Evolutionary conservation across 352 stramenopile species (phyloP), one percentile per base, ranked within the genome.

Genomic region (Chrysophaeum taylorii): DNA sequence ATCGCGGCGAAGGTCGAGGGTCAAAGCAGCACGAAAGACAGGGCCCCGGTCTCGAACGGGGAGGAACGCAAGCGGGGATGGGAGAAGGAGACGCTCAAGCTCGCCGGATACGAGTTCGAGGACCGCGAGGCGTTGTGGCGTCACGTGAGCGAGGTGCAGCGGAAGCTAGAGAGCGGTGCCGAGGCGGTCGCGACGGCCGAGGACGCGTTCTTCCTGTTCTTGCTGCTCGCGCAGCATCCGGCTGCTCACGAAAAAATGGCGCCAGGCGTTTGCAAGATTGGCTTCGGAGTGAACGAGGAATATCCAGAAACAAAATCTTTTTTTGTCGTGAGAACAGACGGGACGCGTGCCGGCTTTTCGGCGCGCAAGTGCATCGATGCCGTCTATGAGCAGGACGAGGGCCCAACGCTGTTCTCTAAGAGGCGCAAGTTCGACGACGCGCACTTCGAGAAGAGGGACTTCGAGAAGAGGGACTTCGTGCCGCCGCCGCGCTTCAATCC

Each of bases 341-440:
- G 35, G 1, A 33, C 57, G 5, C 7, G 27, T 1, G 31, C 35
- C 14, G 35, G 57, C 57, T 66, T 66, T 36, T 43, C 31, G 12
- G 57, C 57, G 18, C 57, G 57, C 57, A 66, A 66, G 57, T 66
- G 57, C 57, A n/a, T 66, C 57, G 57, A 66, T n/a, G 27, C 25
- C 14, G 2, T 66, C 57, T 66, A 35, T 36, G 33, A 31, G 57
- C 2, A 16, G 36, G 31, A 66, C 33, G 31, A 18, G n/a, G n/a
- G n/a, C n/a, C n/a, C n/a, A n/a, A n/a, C n/a, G n/a, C n/a, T n/a
- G n/a, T n/a, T n/a, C 9, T 57, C 45, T 9, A 5, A 12, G 23
- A 5, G 18, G 12, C 45, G 18, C 7, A 27, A 12, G 12, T 57
- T 27, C 45, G 23, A 27, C 45, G 45, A 27, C 45, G 31, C 45